phyloP scores from a whole-genome alignment of 306 rosid species.

The Hippophae rhamnoides region DNA sequence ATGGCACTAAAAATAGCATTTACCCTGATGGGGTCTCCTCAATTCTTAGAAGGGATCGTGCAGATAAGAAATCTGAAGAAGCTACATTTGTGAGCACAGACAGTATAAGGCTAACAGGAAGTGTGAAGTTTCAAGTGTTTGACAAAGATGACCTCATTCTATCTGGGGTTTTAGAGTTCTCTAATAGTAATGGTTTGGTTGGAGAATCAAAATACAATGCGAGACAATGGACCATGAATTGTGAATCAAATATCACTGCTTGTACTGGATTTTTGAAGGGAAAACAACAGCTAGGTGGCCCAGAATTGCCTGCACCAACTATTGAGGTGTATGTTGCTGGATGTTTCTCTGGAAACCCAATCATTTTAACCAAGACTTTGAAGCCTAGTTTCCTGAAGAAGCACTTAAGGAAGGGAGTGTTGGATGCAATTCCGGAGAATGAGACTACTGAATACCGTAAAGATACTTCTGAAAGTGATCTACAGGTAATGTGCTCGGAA shows the following conservation, averaged over 20 bases:
- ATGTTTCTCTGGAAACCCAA: slow-evolving; percentile 60
- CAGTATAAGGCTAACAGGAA: slow-evolving; percentile 60
- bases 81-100: slow-evolving; percentile 84
- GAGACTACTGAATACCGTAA: slow-evolving; percentile 52
- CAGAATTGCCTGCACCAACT: slow-evolving; percentile 40
- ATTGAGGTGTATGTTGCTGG: slow-evolving; percentile 93
- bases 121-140: slow-evolving; percentile 69
- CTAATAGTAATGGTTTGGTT: slow-evolving; percentile 38
- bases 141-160: slow-evolving; percentile 64
- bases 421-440: slow-evolving; percentile 74
- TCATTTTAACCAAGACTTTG: slow-evolving; percentile 71
- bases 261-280: slow-evolving; percentile 55
- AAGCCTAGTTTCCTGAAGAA: slow-evolving; percentile 53
- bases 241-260: slow-evolving; percentile 42
- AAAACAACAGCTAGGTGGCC: slow-evolving; percentile 41
- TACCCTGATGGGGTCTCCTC: slow-evolving; percentile 59
- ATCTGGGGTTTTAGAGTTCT: slow-evolving; percentile 65
- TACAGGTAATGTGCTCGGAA: slow-evolving; percentile 43
- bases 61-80: slow-evolving; percentile 76
- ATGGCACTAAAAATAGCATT: slow-evolving; percentile 63
- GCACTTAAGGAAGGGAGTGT: slow-evolving; percentile 40
- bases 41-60: slow-evolving; percentile 78
- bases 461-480: slow-evolving; percentile 40
- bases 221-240: slow-evolving; percentile 74
- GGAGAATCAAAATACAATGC: slow-evolving; percentile 43